phyloP scores from a whole-genome alignment of 768 basidiomycete species.

The Termitomyces sp. region DNA sequence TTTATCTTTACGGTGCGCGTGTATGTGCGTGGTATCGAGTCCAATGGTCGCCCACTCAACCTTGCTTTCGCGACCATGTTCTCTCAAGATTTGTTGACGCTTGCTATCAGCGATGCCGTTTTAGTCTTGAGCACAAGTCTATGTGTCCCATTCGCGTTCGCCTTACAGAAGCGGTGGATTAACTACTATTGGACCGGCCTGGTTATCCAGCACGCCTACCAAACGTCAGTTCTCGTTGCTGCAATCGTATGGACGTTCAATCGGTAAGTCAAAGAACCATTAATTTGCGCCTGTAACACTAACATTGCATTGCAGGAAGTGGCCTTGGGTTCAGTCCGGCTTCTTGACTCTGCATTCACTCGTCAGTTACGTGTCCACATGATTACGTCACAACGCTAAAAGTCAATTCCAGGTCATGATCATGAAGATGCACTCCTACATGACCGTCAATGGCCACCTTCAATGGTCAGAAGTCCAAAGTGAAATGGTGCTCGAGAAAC shows the following conservation, averaged over 20 bases:
- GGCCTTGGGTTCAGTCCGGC: constrained; percentile 98
- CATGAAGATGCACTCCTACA: constrained; percentile 97
- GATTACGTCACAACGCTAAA: background rate
- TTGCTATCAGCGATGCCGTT: constrained; percentile 81
- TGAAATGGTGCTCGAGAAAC: constrained; percentile 34
- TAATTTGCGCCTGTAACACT: background rate
- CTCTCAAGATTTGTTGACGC: constrained; percentile 76
- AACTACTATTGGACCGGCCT: constrained; percentile 75
- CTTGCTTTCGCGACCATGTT: constrained; percentile 83
- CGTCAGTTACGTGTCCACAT: constrained; percentile 32
- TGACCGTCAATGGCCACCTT: constrained; percentile 83
- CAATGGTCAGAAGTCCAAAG: constrained; percentile 49
- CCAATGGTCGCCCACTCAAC: constrained; percentile 74
- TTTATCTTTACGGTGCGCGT: constrained; percentile 79
- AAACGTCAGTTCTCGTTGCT: constrained; percentile 65
- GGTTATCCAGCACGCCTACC: constrained; percentile 76
- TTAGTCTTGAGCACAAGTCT: constrained; percentile 73
- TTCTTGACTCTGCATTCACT: constrained; percentile 86
- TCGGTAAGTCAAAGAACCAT: constrained; percentile 37
- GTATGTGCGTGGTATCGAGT: constrained; percentile 72
- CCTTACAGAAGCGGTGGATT: constrained; percentile 75
- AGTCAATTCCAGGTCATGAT: constrained; percentile 58
- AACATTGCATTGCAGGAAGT: constrained; percentile 52
- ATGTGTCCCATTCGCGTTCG: constrained; percentile 83
- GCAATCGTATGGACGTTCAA: constrained; percentile 92